phyloP scores from a whole-genome alignment of 179 eudicot genomes.

The Beta corolliflora region DNA sequence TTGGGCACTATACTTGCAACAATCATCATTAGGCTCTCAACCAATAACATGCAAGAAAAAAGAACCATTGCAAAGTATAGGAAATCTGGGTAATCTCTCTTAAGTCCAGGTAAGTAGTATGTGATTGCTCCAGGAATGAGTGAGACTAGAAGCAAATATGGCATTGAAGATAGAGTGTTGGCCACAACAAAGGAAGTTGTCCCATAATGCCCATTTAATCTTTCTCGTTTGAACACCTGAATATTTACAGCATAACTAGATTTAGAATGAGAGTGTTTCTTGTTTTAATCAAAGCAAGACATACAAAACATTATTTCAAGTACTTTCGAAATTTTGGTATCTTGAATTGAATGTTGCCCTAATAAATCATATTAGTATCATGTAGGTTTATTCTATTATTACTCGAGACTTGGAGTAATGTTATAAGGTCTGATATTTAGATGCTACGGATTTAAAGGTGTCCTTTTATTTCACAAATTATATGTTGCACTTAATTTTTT shows the following conservation, averaged over 20 bases:
- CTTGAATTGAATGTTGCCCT: no score
- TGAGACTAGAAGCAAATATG: constrained; percentile 49
- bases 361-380: no score
- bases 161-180: constrained; percentile 53
- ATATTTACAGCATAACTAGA: not conserved
- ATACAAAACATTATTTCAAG: no score
- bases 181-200: constrained; percentile 48
- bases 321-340: no score
- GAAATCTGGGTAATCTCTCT: constrained; percentile 35
- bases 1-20: constrained; percentile 56
- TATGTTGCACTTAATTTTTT: no score
- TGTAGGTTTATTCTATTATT: no score
- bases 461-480: no score
- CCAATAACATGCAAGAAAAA: constrained; percentile 39
- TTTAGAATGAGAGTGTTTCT: not conserved
- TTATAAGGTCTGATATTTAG: no score
- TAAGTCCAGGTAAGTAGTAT: constrained; percentile 60
- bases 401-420: no score
- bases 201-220: constrained; percentile 61
- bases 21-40: constrained; percentile 68
- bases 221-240: constrained; percentile 56
- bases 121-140: constrained; percentile 53
- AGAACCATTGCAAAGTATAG: constrained; percentile 40
- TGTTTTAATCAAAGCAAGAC: no score
- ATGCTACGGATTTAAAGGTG: no score